Base-by-base conservation (phyloP, 306 rosid genomes). In the Fagus crenata region DNA sequence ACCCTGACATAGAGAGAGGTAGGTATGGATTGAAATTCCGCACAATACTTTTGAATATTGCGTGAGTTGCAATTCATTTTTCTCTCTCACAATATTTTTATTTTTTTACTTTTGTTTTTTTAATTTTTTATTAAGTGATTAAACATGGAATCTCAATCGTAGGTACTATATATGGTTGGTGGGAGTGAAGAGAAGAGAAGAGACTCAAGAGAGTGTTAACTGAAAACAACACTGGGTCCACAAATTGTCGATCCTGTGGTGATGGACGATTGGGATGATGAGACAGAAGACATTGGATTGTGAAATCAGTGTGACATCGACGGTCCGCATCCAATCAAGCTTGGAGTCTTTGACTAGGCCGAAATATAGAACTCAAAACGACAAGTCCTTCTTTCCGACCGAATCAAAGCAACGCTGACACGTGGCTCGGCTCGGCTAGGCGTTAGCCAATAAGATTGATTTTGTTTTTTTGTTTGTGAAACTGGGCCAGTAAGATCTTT, bases 261-360 rank as follows among this genome's bases (percentile, higher is more conserved):
- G 51, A 63, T 75, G 49, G 13, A 75, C 58, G 77, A 59, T 8
- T 2, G 5, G 2, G 80, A 69, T 36, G 28, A 56, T 5, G 37
- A 58, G 53, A 15, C 31, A 42, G 15, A 22, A 12, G 14, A 1
- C 1, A 6, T 22, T 28, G 43, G 32, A 33, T 5, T 3, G 31
- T 54, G 32, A 31, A n/a, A 39, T 55, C 2, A 3, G 49, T 13
- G 31, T 49, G 55, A 36, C 63, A 68, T 77, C 37, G 15, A 46
- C 73, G 14, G 56, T 69, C 15, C 7, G 42, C 49, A 39, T 49
- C n/a, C 67, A 60, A 80, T 60, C 76, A 37, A 59, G 54, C 43
- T 18, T 68, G 80, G 67, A 18, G 67, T 3, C n/a, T 71, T 78
- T 78, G 77, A 78, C 82, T 71, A 11, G 41, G n/a, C 63, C 46